Evolutionary conservation across 345 rosid species (phyloP).

Genomic region (Anastatica hierochuntica): DNA sequence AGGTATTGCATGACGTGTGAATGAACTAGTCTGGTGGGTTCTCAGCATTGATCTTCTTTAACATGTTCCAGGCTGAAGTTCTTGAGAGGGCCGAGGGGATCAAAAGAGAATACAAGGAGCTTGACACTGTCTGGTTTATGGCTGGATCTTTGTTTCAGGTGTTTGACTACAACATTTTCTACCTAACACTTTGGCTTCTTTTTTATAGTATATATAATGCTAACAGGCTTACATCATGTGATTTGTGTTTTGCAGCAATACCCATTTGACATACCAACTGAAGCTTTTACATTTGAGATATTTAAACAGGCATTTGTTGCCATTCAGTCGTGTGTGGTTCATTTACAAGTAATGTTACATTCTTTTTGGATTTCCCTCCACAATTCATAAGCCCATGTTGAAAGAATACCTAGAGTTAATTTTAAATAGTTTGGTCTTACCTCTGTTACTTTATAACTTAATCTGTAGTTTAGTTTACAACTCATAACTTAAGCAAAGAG

Average conservation of each 20-base stretch:
- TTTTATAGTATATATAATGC: not conserved
- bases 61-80: slow-evolving; percentile 61
- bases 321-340: slow-evolving; percentile 96
- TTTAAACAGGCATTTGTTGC: slow-evolving; percentile 97
- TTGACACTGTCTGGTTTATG: slow-evolving; percentile 99
- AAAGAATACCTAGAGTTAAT: not conserved
- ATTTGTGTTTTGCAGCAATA: slow-evolving; percentile 65
- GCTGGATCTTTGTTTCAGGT: slow-evolving; percentile 99
- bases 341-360: slow-evolving; percentile 57
- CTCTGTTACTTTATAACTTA: not conserved
- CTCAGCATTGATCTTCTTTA: slow-evolving; percentile 6
- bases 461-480: slow-evolving; percentile 3
- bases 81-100: slow-evolving; percentile 84
- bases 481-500: not conserved
- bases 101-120: slow-evolving; percentile 86
- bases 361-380: not conserved
- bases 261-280: slow-evolving; percentile 93
- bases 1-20: slow-evolving; percentile 36
- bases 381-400: not conserved
- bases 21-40: slow-evolving; percentile 6
- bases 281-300: slow-evolving; percentile 85
- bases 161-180: not conserved
- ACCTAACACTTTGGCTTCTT: not conserved
- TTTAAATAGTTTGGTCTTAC: not conserved
- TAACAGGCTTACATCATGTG: slow-evolving; percentile 3